Base-by-base conservation (phyloP, 257 asterid genomes). In the Oldenlandia corymbosa region DNA sequence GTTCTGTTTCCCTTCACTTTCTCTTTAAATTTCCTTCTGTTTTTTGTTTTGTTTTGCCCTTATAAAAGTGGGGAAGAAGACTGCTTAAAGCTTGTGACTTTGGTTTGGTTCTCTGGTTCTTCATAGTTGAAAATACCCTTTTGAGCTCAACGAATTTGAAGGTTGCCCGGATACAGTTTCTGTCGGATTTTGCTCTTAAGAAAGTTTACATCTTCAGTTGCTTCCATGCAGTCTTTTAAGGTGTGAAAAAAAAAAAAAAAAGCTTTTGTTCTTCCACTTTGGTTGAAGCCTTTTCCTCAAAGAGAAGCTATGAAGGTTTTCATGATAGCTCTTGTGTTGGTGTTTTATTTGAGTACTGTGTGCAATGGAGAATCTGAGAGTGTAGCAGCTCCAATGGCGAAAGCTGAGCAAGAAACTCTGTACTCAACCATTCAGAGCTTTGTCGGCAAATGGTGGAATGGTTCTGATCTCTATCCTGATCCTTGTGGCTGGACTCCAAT, bases 401-500 rank as follows among this genome's bases (percentile, higher is more conserved):
- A 28, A 72, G 71, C 69, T 37, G 99, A 93, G 60, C 84, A 81
- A 75, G 79, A 74, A 0, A 86, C 97, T 60, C 49, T 93, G 82
- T 93, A 81, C 67, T 83, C 86, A 55, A 75, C 95, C 21, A 85
- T 93, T 81, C 99, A 93, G 70, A 91, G 87, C 12, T 90, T 93
- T 81, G 97, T 87, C 14, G 96, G 99, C 12, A 79, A 77, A 62
- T 84, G 95, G 95, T 93, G 99, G 99, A 93, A 93, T 72, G 99
- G 99, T 16, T 93, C 97, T 45, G 97, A 93, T 84, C 97, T 93
- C 57, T 93, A 84, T 80, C 97, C 99, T 36, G 99, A 93, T 83
- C 99, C 99, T 27, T 93, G 99, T 79, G 99, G 99, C 36, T 93
- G 99, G 97, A 93, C 97, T 42, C 99, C 99, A 4, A 87, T 93